Base-by-base conservation (phyloP, 441 rosid species). In the Hura crepitans region DNA sequence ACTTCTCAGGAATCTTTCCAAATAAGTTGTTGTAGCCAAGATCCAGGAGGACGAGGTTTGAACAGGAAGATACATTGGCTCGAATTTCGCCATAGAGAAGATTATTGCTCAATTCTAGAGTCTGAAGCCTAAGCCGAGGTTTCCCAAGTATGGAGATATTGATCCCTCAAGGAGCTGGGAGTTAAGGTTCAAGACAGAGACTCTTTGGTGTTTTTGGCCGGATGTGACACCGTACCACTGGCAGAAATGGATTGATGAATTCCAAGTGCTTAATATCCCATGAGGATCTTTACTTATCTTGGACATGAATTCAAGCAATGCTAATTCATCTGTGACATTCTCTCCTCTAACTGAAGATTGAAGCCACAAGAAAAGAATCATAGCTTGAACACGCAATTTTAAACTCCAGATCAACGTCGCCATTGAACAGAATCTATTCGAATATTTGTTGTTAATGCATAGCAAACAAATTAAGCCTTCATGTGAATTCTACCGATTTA, bases 221-320 rank as follows among this genome's bases (percentile, higher is more conserved):
- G 73, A 71, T 0, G 47, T 47, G 22, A 74, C 66, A 2, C 72
- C 58, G 0, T 54, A 9, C 74, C 75, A 67, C 30, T 51, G 64
- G 39, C 81, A 78, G 14, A 78, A 75, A 27, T 64, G 74, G 10
- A 53, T 4, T 0, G 74, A 71, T 6, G 60, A 22, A 9, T 72
- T 79, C 76, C 79, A 64, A 3, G 66, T 57, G 58, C 61, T 46
- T 20, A 65, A 2, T 45, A 42, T 69, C 33, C 65, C 65, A 27
- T 53, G 55, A 9, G 72, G 74, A 43, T 61, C 72, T 5, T 6
- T 14, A 6, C 28, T 35, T 23, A 70, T 72, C 10, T 50, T 65
- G 45, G 66, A 13, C 51, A 72, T 72, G 58, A 76, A 42, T 10
- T 58, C 62, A 22, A 74, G 66, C 59, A 77, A 39, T 0, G 69